Evolutionary conservation across 306 rosid species (phyloP).

Genomic region (Corylus avellana): DNA sequence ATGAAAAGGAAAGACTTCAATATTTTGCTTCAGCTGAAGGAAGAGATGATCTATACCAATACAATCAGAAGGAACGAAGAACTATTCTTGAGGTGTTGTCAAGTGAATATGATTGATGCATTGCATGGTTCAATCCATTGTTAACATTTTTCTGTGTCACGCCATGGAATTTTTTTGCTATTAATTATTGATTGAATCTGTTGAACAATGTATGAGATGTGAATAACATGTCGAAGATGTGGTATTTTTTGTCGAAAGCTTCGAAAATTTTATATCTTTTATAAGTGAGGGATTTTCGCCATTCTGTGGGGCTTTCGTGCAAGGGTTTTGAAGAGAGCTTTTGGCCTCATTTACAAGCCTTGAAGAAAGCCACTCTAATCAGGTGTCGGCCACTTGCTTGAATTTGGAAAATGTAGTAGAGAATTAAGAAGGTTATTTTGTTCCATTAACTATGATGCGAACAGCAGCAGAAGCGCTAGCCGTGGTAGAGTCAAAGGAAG

Average conservation of each 20-base stretch:
- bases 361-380: too few species aligned
- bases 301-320: too few species aligned
- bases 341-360: too few species aligned
- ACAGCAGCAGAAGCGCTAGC: too few species aligned
- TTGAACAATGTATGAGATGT: not conserved
- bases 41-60: constrained; percentile 93
- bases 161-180: not conserved
- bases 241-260: not conserved
- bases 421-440: too few species aligned
- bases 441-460: too few species aligned
- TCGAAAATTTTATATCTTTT: not conserved
- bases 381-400: too few species aligned
- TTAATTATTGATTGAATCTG: not conserved
- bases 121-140: not conserved
- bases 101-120: constrained; percentile 4
- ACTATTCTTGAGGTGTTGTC: constrained; percentile 81
- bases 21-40: constrained; percentile 97
- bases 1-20: constrained; percentile 80
- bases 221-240: not conserved
- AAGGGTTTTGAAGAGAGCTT: too few species aligned
- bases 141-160: not conserved
- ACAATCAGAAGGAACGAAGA: constrained; percentile 93
- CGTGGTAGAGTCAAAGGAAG: too few species aligned
- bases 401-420: too few species aligned
- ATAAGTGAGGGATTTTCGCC: not conserved